phyloP scores from a whole-genome alignment of 805 yeast species.

The Metschnikowia drakensbergensis region DNA sequence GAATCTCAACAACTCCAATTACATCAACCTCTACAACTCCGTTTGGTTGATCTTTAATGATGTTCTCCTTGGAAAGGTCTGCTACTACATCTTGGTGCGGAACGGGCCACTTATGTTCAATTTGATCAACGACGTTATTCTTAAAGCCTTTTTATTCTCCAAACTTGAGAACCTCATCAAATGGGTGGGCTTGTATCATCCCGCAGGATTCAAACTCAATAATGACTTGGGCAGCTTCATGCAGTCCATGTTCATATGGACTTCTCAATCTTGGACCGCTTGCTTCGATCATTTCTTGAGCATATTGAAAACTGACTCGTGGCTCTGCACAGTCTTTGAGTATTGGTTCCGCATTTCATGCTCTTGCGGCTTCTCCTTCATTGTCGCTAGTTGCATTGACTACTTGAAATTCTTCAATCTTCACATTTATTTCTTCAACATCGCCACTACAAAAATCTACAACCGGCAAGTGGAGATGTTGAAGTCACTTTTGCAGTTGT shows the following conservation, averaged over 20 bases:
- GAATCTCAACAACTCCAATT: constrained; percentile 47
- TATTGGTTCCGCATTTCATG: constrained; percentile 18
- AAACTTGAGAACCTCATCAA: constrained; percentile 47
- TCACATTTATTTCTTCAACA: constrained; percentile 74
- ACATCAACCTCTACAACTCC: constrained; percentile 78
- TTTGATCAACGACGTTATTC: constrained; percentile 18
- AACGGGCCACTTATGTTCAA: constrained; percentile 32
- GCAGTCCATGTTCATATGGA: constrained; percentile 86
- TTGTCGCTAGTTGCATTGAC: constrained; percentile 66
- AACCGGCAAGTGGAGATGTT: constrained; percentile 68
- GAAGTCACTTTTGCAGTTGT: constrained; percentile 72
- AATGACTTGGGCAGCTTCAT: constrained; percentile 79
- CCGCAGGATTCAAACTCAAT: constrained; percentile 91
- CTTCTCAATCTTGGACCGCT: constrained; percentile 60
- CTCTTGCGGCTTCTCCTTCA: constrained; percentile 62
- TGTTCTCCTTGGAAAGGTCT: constrained; percentile 64
- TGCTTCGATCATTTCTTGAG: constrained; percentile 8
- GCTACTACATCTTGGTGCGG: constrained; percentile 25
- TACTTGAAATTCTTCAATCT: constrained; percentile 56
- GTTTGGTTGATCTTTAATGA: constrained; percentile 87
- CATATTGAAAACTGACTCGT: constrained; percentile 1
- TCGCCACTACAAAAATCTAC: constrained; percentile 74
- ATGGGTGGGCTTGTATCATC: constrained; percentile 77
- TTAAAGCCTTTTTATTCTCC: constrained; percentile 34
- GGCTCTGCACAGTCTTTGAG: constrained; percentile 5